Base-by-base conservation (phyloP, 2,329 filamentous ascomycete genomes). In the Ceratocystis smalleyi region DNA sequence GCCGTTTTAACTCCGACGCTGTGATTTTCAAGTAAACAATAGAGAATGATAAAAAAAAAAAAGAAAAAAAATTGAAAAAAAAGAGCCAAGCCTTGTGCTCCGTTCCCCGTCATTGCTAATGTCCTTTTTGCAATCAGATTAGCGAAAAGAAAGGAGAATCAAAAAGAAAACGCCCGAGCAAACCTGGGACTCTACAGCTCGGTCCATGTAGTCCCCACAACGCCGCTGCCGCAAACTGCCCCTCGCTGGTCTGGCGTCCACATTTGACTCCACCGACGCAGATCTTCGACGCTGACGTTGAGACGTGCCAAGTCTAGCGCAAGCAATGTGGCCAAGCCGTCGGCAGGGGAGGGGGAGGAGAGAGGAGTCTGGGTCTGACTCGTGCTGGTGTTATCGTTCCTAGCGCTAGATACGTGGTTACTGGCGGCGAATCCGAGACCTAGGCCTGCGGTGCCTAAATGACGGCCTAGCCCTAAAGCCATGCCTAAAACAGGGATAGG, bases 291-390 rank as follows among this genome's bases (percentile, higher is more conserved):
- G 59, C 87, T 76, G 65, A 87, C 24, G 35, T 66, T 66, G 45
- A 66, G 61, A 24, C 45, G 73, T 6, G 86, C 78, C 32, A 89
- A 72, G 70, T 88, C 85, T 22, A 82, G 75, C 65, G 71, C 69
- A 59, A 74, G 72, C 12, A 77, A 68, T 66, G 76, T 76, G 66
- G 75, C 75, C 30, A 77, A 70, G 62, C 77, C 75, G 3, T 73
- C 73, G 10, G 67, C 66, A 43, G 51, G 49, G 49, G 70, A 69
- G 17, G 73, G 35, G 35, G 35, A 40, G 10, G 35, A 15, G 35
- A 40, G 35, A 15, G 35, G 2, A 40, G 35, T 40, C 35, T 40
- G 35, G 35, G 35, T 40, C 35, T 40, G 35, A 40, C 35, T 40
- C 35, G 35, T 40, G 35, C 10, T 40, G 35, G 35, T 40, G 35